Evolutionary conservation across 495 filamentous ascomycete species (phyloP), one percentile per base, ranked within the genome.

Genomic region (Mytilinidion resinicola): DNA sequence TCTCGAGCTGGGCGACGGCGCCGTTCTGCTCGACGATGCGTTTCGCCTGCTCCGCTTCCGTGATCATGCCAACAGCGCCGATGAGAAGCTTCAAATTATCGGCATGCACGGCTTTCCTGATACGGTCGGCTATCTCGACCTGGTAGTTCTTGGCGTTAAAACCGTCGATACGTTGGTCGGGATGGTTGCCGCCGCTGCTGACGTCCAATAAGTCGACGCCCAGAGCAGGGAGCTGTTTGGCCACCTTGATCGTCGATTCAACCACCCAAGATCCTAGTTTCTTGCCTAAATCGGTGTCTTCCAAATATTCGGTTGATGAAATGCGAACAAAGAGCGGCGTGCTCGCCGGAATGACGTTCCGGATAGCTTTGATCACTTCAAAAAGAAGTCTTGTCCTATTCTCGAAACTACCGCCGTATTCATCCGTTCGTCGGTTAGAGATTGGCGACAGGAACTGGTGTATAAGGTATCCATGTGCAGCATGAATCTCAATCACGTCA

Each of bases 141-240:
- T 91, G 87, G 74, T 88, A 89, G 0, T 73, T 84, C 11, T 81
- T 80, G 0, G 76, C 75, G 0, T 68, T 54, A 37, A 48, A 59
- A 49, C 51, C 52, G 33, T 79, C 74, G 51, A 88, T 72, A 65
- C 83, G 80, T 71, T 89, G 85, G 14, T 67, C 66, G 0, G 76
- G 61, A 60, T 87, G 78, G 15, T 80, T 75, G 12, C 84, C 86
- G 15, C 82, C 86, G 9, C 72, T 76, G 47, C 78, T 82, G 20
- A 87, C 77, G 64, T 89, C 86, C 11, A 89, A 61, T 19, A 87
- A 63, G 63, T 88, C 85, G 20, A 88, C 73, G 11, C 83, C 83
- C 12, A 69, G 70, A 37, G 75, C 71, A 0, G 79, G 80, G 3
- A 88, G 71, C 4, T 75, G 55, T 50, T 66, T 64, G 8, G 81